Percentiles rank a stretch among this genome's conserved stretches.
Conservation (phyloP, 2,329 filamentous ascomycete species). For the Penicillium brasilianum region DNA sequence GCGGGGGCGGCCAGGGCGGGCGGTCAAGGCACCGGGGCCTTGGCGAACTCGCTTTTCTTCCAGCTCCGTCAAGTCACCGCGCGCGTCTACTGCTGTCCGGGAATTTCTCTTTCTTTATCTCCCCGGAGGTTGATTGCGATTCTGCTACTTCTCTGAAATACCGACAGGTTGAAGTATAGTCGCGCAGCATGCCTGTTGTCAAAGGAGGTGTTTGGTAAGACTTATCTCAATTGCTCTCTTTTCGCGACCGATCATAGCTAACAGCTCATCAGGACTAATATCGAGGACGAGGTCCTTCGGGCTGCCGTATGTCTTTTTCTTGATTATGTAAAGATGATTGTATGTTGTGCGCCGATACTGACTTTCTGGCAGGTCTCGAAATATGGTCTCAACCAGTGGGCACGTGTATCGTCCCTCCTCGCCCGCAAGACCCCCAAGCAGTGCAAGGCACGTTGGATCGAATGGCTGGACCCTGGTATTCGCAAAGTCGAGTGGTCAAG, state of each 20-base stretch:
- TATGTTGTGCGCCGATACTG: slow-evolving; percentile 15
- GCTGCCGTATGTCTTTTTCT: slow-evolving; percentile 63
- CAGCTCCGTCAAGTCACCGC: slow-evolving; percentile 28
- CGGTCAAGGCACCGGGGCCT: slow-evolving; percentile 33
- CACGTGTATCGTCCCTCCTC: slow-evolving; percentile 93
- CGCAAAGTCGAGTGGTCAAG: slow-evolving; percentile 99
- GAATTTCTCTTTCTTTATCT: slow-evolving; percentile 23
- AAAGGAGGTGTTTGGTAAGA: slow-evolving; percentile 67
- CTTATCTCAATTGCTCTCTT: slow-evolving; percentile 5
- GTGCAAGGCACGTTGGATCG: slow-evolving; percentile 97
- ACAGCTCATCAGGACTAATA: slow-evolving; percentile 60
- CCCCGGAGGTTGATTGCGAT: slow-evolving; percentile 15
- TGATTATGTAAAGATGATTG: not conserved
- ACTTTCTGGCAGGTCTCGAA: slow-evolving; percentile 67
- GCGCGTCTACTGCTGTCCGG: slow-evolving; percentile 30
- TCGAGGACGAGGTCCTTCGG: slow-evolving; percentile 95
- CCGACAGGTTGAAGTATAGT: slow-evolving; percentile 18
- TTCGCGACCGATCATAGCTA: slow-evolving; percentile 22
- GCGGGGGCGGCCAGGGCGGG: slow-evolving; percentile 31
- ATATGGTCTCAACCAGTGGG: slow-evolving; percentile 97
- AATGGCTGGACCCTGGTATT: slow-evolving; percentile 98
- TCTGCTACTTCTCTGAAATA: not conserved
- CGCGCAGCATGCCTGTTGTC: slow-evolving; percentile 64
- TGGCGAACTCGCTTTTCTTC: slow-evolving; percentile 34
- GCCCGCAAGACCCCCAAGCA: slow-evolving; percentile 98